A percentile compares a stretch with the other conserved stretches of the same genome.
These are phyloP conservation scores for Anisodus acutangulus DNA, from an alignment of 257 asterid genomes.

Conservation along the genomic window DNA sequence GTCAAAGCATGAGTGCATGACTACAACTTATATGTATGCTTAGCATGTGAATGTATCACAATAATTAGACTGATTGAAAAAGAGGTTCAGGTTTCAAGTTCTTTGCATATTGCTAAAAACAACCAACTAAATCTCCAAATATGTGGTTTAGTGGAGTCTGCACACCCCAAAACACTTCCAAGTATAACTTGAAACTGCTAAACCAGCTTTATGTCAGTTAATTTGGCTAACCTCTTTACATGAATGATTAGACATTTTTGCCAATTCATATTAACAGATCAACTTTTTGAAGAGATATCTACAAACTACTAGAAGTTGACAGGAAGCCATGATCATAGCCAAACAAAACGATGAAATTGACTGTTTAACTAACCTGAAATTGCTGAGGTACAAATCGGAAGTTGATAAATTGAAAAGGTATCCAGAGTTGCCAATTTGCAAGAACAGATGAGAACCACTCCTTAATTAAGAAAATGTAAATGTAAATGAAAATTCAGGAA, in stretches of 20 bases:
- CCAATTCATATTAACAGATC: not conserved
- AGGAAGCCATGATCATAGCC: constrained; percentile 12
- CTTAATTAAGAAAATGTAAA: constrained; percentile 40
- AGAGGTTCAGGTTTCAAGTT: not conserved
- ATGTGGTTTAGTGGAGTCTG: not conserved
- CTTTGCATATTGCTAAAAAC: not conserved
- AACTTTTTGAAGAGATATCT: not conserved
- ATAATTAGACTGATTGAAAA: not conserved
- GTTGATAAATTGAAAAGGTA: constrained; percentile 94
- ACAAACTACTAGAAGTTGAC: constrained; percentile 14
- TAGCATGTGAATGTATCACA: not conserved
- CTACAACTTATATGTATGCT: not conserved
- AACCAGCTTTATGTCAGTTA: not conserved
- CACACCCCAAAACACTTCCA: constrained; percentile 13
- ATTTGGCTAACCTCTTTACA: not conserved
- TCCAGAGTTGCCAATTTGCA: constrained; percentile 97
- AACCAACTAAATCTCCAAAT: not conserved
- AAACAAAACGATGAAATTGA: not conserved
- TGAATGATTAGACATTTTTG: not conserved
- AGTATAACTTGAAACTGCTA: not conserved
- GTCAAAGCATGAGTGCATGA: not conserved
- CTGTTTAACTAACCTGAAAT: constrained; percentile 67
- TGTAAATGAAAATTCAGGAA: constrained; percentile 23
- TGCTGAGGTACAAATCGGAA: constrained; percentile 91
- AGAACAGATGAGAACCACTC: constrained; percentile 92